Conservation (phyloP, 2,329 filamentous ascomycete genomes). For the Elsinoe necatrix region DNA sequence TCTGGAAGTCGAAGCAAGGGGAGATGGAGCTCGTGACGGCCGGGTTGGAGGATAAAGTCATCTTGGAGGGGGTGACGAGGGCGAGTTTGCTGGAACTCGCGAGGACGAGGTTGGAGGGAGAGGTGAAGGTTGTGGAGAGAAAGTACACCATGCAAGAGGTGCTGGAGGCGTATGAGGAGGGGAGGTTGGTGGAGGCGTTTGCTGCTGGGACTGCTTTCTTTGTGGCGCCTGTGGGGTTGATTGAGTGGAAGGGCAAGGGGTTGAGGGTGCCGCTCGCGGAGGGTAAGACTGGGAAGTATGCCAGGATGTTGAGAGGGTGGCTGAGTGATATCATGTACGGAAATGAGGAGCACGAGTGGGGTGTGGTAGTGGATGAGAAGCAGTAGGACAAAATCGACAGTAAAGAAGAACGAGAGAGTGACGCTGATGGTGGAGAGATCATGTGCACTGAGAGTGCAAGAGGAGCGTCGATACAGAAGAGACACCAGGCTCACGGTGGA, state of each 20-base stretch:
- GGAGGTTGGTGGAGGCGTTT: slow-evolving; percentile 65
- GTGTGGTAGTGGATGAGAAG: slow-evolving; percentile 33
- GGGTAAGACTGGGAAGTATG: slow-evolving; percentile 31
- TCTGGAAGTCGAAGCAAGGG: slow-evolving; percentile 61
- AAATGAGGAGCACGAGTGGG: slow-evolving; percentile 40
- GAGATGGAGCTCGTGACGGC: slow-evolving; percentile 69
- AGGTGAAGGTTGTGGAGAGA: slow-evolving; percentile 21
- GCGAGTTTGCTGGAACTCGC: slow-evolving; percentile 69
- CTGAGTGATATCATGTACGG: slow-evolving; percentile 44
- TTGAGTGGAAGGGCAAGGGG: slow-evolving; percentile 39
- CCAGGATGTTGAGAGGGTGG: slow-evolving; percentile 38
- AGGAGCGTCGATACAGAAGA: no score
- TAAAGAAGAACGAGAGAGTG: not conserved
- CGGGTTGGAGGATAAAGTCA: slow-evolving; percentile 71
- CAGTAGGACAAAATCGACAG: not conserved
- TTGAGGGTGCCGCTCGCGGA: slow-evolving; percentile 34
- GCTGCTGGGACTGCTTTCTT: slow-evolving; percentile 71
- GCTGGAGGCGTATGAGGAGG: slow-evolving; percentile 17
- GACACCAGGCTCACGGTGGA: not conserved
- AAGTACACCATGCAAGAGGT: slow-evolving; percentile 21
- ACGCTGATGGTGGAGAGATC: no score
- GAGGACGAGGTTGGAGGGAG: slow-evolving; percentile 47
- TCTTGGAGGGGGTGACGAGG: slow-evolving; percentile 82
- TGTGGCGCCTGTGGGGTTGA: slow-evolving; percentile 38
- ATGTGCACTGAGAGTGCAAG: no score